Percentiles rank a stretch among this genome's conserved stretches.
Conservation (phyloP, 2,329 filamentous ascomycete genomes). For the Aspergillus sp. region DNA sequence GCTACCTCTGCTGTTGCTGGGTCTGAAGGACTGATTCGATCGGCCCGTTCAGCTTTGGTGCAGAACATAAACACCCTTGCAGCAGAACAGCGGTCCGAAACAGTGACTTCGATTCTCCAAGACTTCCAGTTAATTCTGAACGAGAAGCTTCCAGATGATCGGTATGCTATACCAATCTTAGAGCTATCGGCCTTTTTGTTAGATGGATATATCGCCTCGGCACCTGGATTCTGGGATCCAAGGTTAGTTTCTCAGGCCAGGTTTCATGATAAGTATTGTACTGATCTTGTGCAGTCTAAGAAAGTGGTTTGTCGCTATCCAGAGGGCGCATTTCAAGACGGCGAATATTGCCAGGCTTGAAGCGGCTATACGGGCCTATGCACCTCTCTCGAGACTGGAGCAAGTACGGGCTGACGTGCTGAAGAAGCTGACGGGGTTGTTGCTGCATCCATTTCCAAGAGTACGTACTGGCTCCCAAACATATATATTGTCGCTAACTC, state of each 20-base stretch:
- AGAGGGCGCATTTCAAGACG: conserved; percentile 81
- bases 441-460: conserved; percentile 81
- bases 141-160: conserved; percentile 63
- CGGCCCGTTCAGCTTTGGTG: conserved; percentile 47
- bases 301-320: conserved; percentile 69
- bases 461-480: conserved; percentile 52
- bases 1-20: conserved; percentile 51
- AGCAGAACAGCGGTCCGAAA: conserved; percentile 36
- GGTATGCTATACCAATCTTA: conserved; percentile 74
- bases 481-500: not conserved
- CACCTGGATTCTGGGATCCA: conserved; percentile 52
- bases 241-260: conserved; percentile 25
- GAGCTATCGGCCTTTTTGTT: conserved; percentile 79
- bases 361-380: conserved; percentile 79
- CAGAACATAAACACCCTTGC: conserved; percentile 36
- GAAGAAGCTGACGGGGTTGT: conserved; percentile 71
- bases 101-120: conserved; percentile 53
- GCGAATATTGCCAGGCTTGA: conserved; percentile 81
- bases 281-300: conserved; percentile 50
- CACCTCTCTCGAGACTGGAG: conserved; percentile 64
- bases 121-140: conserved; percentile 62
- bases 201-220: conserved; percentile 55
- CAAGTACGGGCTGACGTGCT: conserved; percentile 60
- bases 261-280: not conserved
- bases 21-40: conserved; percentile 49